phyloP scores from a whole-genome alignment of 2,329 filamentous ascomycete species.

The Exophiala sp. region DNA sequence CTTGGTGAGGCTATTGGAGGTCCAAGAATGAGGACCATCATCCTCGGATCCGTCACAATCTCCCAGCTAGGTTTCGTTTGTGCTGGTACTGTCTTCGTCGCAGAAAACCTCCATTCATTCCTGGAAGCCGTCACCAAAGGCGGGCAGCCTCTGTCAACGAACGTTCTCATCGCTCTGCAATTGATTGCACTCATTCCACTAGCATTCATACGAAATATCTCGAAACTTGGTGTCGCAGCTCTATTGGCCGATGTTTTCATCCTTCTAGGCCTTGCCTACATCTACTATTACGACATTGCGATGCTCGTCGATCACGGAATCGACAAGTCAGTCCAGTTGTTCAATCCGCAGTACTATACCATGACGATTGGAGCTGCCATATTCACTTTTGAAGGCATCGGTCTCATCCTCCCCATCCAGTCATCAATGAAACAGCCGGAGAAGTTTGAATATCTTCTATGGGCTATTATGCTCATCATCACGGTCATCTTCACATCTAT shows the following conservation, averaged over 20 bases:
- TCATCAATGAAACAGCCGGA: slow-evolving; percentile 70
- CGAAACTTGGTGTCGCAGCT: slow-evolving; percentile 66
- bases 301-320: slow-evolving; percentile 56
- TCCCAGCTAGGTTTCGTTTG: slow-evolving; percentile 78
- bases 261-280: slow-evolving; percentile 66
- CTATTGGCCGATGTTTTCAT: slow-evolving; percentile 71
- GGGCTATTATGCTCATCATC: slow-evolving; percentile 68
- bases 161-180: slow-evolving; percentile 63
- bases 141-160: slow-evolving; percentile 51
- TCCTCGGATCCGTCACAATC: slow-evolving; percentile 67
- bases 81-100: slow-evolving; percentile 72
- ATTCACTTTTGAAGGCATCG: slow-evolving; percentile 76
- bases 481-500: slow-evolving; percentile 70
- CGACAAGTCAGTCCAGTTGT: slow-evolving; percentile 60
- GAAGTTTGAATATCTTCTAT: slow-evolving; percentile 64
- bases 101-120: slow-evolving; percentile 69
- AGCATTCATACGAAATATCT: slow-evolving; percentile 69
- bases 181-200: slow-evolving; percentile 63
- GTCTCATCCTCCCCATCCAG: slow-evolving; percentile 72
- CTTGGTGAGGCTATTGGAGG: slow-evolving; percentile 66
- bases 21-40: slow-evolving; percentile 59
- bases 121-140: slow-evolving; percentile 57
- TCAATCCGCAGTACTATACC: slow-evolving; percentile 67
- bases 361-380: slow-evolving; percentile 70
- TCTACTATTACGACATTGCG: slow-evolving; percentile 67